Evolutionary conservation across 1,284 basidiomycete species (phyloP).

Genomic region (Rhodofomes roseus): DNA sequence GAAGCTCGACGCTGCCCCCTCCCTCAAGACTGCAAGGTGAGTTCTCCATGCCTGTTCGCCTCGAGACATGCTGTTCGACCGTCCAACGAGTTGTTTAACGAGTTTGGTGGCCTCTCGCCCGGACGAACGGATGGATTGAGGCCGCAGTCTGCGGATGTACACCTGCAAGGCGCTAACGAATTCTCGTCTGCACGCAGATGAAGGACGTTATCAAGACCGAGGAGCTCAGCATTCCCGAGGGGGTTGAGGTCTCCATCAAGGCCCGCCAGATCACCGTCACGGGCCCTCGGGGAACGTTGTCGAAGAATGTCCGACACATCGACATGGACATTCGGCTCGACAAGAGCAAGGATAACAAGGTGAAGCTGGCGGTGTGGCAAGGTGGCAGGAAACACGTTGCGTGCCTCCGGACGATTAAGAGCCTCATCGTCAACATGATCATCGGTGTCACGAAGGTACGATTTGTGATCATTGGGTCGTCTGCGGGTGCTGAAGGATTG

Average conservation of each 20-base stretch:
- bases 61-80: neutral
- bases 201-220: slow-evolving; percentile 91
- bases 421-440: slow-evolving; percentile 96
- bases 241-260: slow-evolving; percentile 83
- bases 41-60: slow-evolving; percentile 15
- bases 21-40: slow-evolving; percentile 34
- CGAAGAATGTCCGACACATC: slow-evolving; percentile 91
- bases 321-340: slow-evolving; percentile 94
- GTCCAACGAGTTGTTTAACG: neutral
- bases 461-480: neutral
- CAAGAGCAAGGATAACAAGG: slow-evolving; percentile 69
- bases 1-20: slow-evolving; percentile 9
- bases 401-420: slow-evolving; percentile 94
- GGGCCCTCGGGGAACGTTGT: slow-evolving; percentile 86
- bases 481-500: neutral
- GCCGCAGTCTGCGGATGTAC: slow-evolving; percentile 22
- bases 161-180: slow-evolving; percentile 17
- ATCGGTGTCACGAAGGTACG: slow-evolving; percentile 90
- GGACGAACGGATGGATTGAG: slow-evolving; percentile 29
- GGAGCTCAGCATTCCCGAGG: slow-evolving; percentile 88
- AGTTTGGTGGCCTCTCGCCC: neutral
- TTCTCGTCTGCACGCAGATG: slow-evolving; percentile 53
- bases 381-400: slow-evolving; percentile 98
- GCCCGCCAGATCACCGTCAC: slow-evolving; percentile 86
- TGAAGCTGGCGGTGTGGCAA: slow-evolving; percentile 97